Conservation (phyloP, 345 rosid species). For the Corymbia maculata region DNA sequence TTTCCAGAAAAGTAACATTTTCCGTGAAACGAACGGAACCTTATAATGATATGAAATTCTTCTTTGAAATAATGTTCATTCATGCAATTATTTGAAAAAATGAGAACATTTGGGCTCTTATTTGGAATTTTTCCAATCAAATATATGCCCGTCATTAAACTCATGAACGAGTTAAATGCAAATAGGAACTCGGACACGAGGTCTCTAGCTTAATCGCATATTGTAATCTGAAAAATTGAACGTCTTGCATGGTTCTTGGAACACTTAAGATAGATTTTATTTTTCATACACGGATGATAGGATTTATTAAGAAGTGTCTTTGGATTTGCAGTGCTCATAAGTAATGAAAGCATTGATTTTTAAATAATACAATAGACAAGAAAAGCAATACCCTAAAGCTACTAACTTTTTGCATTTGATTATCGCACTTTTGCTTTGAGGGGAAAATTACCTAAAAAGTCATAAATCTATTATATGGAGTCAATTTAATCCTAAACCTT, state of each 20-base stretch:
- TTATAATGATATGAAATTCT: too few species aligned
- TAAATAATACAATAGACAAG: background rate
- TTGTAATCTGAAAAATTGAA: background rate
- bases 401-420: background rate
- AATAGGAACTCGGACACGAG: background rate
- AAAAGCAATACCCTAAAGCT: background rate
- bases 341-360: background rate
- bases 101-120: too few species aligned
- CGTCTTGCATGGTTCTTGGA: background rate
- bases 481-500: background rate
- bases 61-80: too few species aligned
- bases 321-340: background rate
- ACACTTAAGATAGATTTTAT: background rate
- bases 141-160: background rate
- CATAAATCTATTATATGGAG: too few species aligned
- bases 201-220: background rate
- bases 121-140: background rate
- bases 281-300: background rate
- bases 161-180: background rate
- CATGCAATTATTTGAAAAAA: too few species aligned
- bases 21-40: too few species aligned
- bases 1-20: too few species aligned
- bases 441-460: background rate
- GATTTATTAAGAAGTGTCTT: background rate
- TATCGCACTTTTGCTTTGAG: background rate